Base-by-base conservation (phyloP, 2,329 filamentous ascomycete species). In the Raffaelea deltoideospora region DNA sequence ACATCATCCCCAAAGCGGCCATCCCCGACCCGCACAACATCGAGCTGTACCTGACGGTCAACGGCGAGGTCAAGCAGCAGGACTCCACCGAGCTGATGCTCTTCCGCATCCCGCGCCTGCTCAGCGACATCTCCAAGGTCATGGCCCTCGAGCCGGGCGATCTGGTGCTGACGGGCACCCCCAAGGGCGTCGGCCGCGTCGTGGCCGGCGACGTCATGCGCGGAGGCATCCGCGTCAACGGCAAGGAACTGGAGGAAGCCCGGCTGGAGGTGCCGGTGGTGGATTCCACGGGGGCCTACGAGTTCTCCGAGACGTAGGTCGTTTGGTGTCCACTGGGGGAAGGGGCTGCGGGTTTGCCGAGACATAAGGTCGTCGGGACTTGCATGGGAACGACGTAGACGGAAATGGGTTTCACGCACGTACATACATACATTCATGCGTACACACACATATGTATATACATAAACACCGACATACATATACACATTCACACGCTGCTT, bases 51-150 rank as follows among this genome's bases (percentile, higher is more conserved):
- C 70, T 98, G 39, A 77, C 69, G 36, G 83, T 98, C 52, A 93
- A 95, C 57, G 73, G 75, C 45, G 64, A 82, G 56, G 61, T 74
- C 48, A 76, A 72, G 54, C 90, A 98, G 65, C 67, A 73, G 32
- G 90, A 94, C 56, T 90, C 76, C 36, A 95, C 90, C n/a, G 76
- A 80, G 48, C 65, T 96, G 51, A 94, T 98, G 84, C 71, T 98
- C 41, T 94, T 93, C 67, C 70, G 72, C 40, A 90, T 98, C 50
- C 87, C 88, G 18, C 69, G 83, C 47, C 76, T 93, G 45, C 58
- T 98, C 52, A 82, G 79, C 50, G 86, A 95, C 61, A 93, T 98
- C 53, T 90, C 84, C 46, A 79, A 79, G 54, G 87, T 96, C 40
- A 95, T 96, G 86, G 86, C 85, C 9, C 66, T 98, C 41, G 79